Base-by-base conservation (phyloP, 2,329 filamentous ascomycete species). In the Colletotrichum somersetense region DNA sequence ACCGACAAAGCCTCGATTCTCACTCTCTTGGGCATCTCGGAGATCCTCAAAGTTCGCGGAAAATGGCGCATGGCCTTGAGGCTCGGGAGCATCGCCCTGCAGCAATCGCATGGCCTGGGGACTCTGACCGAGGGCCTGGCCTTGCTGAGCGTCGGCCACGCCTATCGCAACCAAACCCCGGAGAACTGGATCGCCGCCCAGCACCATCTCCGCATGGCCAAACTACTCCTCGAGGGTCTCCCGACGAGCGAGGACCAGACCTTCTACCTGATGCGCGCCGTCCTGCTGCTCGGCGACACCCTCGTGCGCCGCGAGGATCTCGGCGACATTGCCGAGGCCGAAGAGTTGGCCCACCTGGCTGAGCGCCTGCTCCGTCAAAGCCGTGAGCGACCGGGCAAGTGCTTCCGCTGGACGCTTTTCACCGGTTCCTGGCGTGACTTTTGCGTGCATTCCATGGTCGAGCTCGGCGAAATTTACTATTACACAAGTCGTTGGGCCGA, bases 391-490 rank as follows among this genome's bases (percentile, higher is more conserved):
- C 69, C 59, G 12, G 61, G n/a, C 35, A 68, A 61, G 50, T 64
- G 62, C 6, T 71, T 72, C 38, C 69, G 72, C 46, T 74, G 72
- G 72, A 72, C 72, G 0, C 46, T 72, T 3, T 72, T 72, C 30
- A 74, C 72, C n/a, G 69, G 72, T 1, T 72, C 69, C 8, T 74
- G 72, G 64, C 65, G 64, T 40, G 73, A 75, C 62, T 74, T 77
- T 14, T 73, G 75, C 50, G 23, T 75, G 46, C 73, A 75, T 4
- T 77, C 74, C 53, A 75, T 74, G 69, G 66, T 75, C 30, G 75
- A 77, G 71, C 56, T 74, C 3, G 74, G 75, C 48, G 75, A 75
- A 38, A 74, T 74, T 7, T 77, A 75, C 71, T 77, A 77, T 56
- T 75, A 75, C 68, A 75, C 73, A 16, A 72, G 66, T 38, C 69